Conservation (phyloP, 2,329 filamentous ascomycete genomes). For the Phyllosticta ampelicida region DNA sequence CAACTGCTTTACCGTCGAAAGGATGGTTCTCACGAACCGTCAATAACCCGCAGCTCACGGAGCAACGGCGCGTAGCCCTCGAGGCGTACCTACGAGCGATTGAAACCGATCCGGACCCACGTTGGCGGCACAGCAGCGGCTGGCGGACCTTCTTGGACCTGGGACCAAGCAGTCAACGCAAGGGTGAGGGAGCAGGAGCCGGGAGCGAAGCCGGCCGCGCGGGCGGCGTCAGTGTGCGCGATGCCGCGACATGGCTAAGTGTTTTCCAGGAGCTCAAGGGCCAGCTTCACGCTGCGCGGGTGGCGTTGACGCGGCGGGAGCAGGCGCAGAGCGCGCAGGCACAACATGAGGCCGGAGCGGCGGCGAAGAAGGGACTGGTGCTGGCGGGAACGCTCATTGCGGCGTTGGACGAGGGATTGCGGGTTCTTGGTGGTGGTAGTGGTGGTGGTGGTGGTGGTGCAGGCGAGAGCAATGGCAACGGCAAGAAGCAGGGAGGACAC, state of each 20-base stretch:
- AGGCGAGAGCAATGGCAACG: slow-evolving; percentile 12
- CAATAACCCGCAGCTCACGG: slow-evolving; percentile 57
- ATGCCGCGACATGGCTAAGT: slow-evolving; percentile 54
- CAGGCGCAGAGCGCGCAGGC: slow-evolving; percentile 46
- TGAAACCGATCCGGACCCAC: slow-evolving; percentile 59
- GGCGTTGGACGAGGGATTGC: slow-evolving; percentile 55
- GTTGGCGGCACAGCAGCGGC: slow-evolving; percentile 62
- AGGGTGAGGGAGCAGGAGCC: not conserved
- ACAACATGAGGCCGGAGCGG: slow-evolving; percentile 58
- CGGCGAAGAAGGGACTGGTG: slow-evolving; percentile 64
- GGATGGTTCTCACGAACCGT: slow-evolving; percentile 58
- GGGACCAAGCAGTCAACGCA: slow-evolving; percentile 5
- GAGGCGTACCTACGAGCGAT: slow-evolving; percentile 64
- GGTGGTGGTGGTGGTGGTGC: slow-evolving; percentile 20
- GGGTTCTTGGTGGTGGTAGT: slow-evolving; percentile 24
- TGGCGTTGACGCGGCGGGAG: slow-evolving; percentile 58
- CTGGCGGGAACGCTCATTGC: slow-evolving; percentile 54
- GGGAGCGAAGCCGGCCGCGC: not conserved
- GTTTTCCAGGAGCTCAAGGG: slow-evolving; percentile 63
- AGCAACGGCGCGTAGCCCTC: slow-evolving; percentile 55
- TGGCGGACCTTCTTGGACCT: slow-evolving; percentile 69
- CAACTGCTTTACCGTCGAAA: slow-evolving; percentile 58
- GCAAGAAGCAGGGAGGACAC: not conserved
- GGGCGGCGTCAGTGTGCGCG: slow-evolving; percentile 1
- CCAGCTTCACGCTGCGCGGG: slow-evolving; percentile 55